Evolutionary conservation across 1,284 basidiomycete genomes (phyloP).

Genomic region (Sporisorium iseilematis-ciliati): DNA sequence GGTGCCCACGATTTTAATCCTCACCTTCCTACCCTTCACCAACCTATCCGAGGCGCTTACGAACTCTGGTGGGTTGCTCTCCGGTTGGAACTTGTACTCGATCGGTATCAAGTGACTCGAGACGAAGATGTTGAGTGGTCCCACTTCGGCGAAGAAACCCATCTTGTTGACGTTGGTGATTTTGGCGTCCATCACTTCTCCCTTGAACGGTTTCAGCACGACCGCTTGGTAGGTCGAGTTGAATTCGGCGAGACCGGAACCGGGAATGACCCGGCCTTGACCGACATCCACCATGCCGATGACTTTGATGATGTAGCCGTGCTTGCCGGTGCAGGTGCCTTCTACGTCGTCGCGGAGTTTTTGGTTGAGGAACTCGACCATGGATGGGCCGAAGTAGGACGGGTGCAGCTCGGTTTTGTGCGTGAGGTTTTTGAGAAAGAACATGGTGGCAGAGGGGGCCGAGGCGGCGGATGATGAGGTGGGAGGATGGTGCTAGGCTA

Average conservation of each 20-base stretch:
- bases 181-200: conserved; percentile 96
- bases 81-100: conserved; percentile 73
- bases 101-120: conserved; percentile 84
- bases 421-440: conserved; percentile 81
- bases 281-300: conserved; percentile 74
- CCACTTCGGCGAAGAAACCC: conserved; percentile 97
- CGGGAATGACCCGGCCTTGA: conserved; percentile 81
- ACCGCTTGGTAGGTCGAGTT: conserved; percentile 66
- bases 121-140: conserved; percentile 76
- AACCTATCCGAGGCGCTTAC: conserved; percentile 58
- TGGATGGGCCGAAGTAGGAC: conserved; percentile 95
- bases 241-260: conserved; percentile 94
- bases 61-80: conserved; percentile 68
- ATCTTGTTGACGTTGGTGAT: conserved; percentile 99
- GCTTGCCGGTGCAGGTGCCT: conserved; percentile 93
- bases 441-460: conserved; percentile 39
- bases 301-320: conserved; percentile 93
- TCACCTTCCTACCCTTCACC: conserved; percentile 89
- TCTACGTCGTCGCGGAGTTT: conserved; percentile 97
- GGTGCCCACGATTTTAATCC: conserved; percentile 95
- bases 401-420: conserved; percentile 96
- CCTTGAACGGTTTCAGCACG: conserved; percentile 79
- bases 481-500: not conserved
- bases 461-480: not conserved
- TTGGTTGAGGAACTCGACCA: conserved; percentile 90